A percentile compares a stretch with the other conserved stretches of the same genome.
Conservation (phyloP, 805 yeast genomes). For the Candida corydali region DNA sequence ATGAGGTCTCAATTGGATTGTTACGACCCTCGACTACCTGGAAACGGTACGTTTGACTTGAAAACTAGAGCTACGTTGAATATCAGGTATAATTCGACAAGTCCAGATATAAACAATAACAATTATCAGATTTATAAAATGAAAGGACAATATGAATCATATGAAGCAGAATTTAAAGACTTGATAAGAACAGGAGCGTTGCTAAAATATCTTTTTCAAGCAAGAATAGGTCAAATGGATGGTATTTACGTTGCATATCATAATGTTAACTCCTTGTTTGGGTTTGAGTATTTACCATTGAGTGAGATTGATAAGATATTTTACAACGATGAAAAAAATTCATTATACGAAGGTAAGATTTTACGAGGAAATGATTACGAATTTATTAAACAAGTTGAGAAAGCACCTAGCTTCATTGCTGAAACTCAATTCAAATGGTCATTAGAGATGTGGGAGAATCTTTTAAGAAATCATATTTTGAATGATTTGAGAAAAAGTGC, state of each 20-base stretch:
- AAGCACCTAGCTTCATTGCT: conserved; percentile 49
- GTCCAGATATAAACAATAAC: conserved; percentile 50
- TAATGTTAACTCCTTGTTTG: conserved; percentile 74
- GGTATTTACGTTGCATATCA: conserved; percentile 93
- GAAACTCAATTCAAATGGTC: conserved; percentile 65
- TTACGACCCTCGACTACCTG: conserved; percentile 70
- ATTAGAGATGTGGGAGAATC: conserved; percentile 42
- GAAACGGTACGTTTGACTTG: conserved; percentile 86
- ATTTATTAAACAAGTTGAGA: conserved; percentile 18
- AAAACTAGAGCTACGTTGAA: conserved; percentile 91
- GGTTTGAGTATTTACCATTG: conserved; percentile 84
- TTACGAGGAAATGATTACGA: neutral
- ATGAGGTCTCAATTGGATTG: conserved; percentile 93
- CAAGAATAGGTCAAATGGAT: conserved; percentile 94
- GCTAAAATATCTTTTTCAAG: conserved; percentile 85
- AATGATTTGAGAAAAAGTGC: conserved; percentile 20
- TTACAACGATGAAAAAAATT: conserved; percentile 10
- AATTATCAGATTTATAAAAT: conserved; percentile 64
- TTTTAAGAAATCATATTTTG: conserved; percentile 22
- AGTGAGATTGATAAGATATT: conserved; percentile 57
- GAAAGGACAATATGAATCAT: conserved; percentile 71
- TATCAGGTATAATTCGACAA: conserved; percentile 70
- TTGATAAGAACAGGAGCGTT: conserved; percentile 66
- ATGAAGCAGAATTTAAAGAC: conserved; percentile 75
- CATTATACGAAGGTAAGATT: neutral